Evolutionary conservation across 1,139 yeast genomes (phyloP), one percentile per base, ranked within the genome.

Genomic region (Sugiyamaella neomexicana): DNA sequence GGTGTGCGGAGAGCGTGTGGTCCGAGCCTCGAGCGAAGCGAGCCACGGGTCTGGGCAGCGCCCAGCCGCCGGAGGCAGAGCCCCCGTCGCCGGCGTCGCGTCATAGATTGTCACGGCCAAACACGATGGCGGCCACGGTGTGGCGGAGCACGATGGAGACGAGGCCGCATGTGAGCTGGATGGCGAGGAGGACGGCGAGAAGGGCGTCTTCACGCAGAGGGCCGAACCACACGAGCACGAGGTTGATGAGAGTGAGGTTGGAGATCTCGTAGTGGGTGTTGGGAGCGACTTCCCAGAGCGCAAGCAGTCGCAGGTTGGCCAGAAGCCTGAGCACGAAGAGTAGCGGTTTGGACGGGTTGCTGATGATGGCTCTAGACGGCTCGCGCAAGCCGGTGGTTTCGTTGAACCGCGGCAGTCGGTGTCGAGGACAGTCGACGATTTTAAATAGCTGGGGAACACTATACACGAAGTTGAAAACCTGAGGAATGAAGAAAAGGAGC

Each of bases 351-450:
- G 54, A 53, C 36, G 70, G 65, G 13, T 64, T 62, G 37, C 56
- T 52, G 6, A 68, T 55, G 40, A 74, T 74, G 0, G 86, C 85
- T 58, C 75, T 72, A 1, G 90, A 85, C n/a, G 96, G 93, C 63
- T 88, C 82, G 77, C 93, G 76, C 48, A 85, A 72, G 0, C 95
- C 91, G 58, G 89, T 84, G 15, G 76, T 70, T 12, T 73, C 74
- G 62, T 89, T 82, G 64, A 89, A 86, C 60, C 75, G 77, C 0
- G 99, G 99, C 67, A 93, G 70, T 64, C 99, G 80, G 69, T 93
- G 99, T 63, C 99, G 80, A 29, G 99, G 99, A 67, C 99, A 93
- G 6, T 95, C 96, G 13, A 95, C 85, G 1, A 93, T 64, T 47
- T 85, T 83, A 71, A 91, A 86, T 58, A 93, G 72, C 71, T 93